These are phyloP conservation scores for Crithidia bombi DNA, from an alignment of 208 protist species.

Conservation along the genomic window DNA sequence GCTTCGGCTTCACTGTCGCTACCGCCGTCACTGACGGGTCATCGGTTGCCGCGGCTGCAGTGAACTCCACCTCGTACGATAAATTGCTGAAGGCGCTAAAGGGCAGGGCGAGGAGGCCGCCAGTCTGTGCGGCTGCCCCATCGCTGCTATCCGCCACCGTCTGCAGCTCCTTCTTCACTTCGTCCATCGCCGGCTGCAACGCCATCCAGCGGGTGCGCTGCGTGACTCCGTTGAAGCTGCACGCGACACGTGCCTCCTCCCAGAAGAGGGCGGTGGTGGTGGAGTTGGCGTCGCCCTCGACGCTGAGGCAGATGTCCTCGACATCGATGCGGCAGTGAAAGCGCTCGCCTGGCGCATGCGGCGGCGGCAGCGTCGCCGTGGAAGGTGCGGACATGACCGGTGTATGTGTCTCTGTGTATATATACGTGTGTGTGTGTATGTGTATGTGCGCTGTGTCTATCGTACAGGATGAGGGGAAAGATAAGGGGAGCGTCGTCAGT, in stretches of 20 bases:
- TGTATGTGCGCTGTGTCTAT: no score
- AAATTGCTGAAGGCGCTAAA: conserved; percentile 57
- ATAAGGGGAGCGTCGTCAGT: no score
- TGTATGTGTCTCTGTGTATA: conserved; percentile 1
- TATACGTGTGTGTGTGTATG: not conserved
- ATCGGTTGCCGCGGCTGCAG: conserved; percentile 11
- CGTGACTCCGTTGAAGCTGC: conserved; percentile 45
- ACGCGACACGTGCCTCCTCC: conserved; percentile 59
- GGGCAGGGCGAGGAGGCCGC: conserved; percentile 30
- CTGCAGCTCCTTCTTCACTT: conserved; percentile 19
- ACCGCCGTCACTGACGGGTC: conserved; percentile 7
- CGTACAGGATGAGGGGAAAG: no score
- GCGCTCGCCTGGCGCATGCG: conserved; percentile 21
- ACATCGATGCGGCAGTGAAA: conserved; percentile 58
- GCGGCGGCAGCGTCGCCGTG: not conserved
- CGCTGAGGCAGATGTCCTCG: conserved; percentile 51
- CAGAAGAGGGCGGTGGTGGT: conserved; percentile 39
- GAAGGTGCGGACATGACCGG: not conserved
- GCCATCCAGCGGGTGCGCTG: conserved; percentile 65
- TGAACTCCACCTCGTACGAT: conserved; percentile 63
- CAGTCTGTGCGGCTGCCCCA: conserved; percentile 13
- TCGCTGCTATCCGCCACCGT: not conserved
- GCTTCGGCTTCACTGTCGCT: conserved; percentile 45
- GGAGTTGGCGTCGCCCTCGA: conserved; percentile 27
- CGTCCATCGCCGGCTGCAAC: conserved; percentile 39